Percentiles rank a stretch among this genome's conserved stretches.
phyloP scores from a whole-genome alignment of 2,329 filamentous ascomycete species.

The Dichotomopilus funicola region DNA sequence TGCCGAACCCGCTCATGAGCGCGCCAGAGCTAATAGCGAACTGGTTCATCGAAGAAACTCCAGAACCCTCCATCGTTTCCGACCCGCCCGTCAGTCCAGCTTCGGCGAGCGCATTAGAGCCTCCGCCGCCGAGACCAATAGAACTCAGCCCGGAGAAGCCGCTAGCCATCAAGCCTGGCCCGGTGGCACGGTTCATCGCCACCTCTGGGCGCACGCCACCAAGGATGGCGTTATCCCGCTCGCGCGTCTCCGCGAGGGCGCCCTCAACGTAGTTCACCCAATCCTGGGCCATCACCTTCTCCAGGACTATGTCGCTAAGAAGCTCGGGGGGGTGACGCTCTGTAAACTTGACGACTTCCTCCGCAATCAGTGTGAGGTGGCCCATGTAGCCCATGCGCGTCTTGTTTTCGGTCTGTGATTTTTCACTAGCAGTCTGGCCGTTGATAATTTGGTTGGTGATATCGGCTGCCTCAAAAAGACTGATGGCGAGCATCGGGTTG shows the following conservation, averaged over 20 bases:
- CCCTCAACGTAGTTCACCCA: constrained; percentile 97
- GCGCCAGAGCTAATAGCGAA: constrained; percentile 69
- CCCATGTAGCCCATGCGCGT: constrained; percentile 98
- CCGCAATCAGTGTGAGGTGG: constrained; percentile 90
- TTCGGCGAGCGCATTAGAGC: constrained; percentile 66
- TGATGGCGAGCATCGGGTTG: constrained; percentile 82
- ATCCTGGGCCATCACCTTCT: constrained; percentile 79
- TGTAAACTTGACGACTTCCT: constrained; percentile 98
- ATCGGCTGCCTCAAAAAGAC: constrained; percentile 84
- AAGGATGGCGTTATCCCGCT: constrained; percentile 96
- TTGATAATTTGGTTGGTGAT: constrained; percentile 89
- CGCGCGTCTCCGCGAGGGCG: constrained; percentile 83
- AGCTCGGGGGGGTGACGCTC: constrained; percentile 87
- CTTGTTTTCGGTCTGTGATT: constrained; percentile 73
- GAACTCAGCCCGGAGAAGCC: constrained; percentile 42
- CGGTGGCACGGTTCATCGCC: constrained; percentile 64
- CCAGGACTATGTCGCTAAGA: constrained; percentile 74
- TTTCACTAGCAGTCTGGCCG: constrained; percentile 80
- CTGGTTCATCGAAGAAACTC: constrained; percentile 59
- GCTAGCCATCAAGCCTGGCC: constrained; percentile 42
- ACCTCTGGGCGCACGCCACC: constrained; percentile 91
- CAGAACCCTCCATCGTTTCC: constrained; percentile 57
- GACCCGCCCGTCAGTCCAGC: constrained; percentile 73
- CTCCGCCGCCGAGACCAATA: constrained; percentile 31
- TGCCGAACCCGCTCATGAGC: constrained; percentile 84